Evolutionary conservation across 2,329 filamentous ascomycete species (phyloP).

Genomic region (Penicillium sp.): DNA sequence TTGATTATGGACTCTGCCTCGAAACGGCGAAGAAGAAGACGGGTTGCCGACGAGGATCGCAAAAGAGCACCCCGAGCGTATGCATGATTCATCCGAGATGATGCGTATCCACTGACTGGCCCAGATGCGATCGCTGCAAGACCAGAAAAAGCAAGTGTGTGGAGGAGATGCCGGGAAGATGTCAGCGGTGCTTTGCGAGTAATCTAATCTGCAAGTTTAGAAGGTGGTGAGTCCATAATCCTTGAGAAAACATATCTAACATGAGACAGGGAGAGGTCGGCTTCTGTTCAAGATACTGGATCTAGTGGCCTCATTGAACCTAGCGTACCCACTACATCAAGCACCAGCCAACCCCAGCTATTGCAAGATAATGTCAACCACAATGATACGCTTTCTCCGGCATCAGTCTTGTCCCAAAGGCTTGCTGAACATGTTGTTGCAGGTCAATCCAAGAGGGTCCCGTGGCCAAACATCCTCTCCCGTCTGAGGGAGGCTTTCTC

Average conservation of each 20-base stretch:
- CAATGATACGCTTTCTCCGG: constrained; percentile 20
- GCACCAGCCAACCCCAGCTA: background rate
- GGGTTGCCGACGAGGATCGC: constrained; percentile 37
- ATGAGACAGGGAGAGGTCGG: background rate
- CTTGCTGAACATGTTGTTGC: constrained; percentile 16
- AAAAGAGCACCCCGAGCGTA: constrained; percentile 37
- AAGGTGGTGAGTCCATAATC: constrained; percentile 12
- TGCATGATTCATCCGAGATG: constrained; percentile 6
- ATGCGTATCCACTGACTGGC: background rate
- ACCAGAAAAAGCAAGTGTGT: constrained; percentile 40
- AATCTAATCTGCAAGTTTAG: constrained; percentile 13
- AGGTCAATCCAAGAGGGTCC: constrained; percentile 8
- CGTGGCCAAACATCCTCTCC: constrained; percentile 18
- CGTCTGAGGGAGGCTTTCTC: constrained; percentile 21
- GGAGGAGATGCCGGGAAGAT: constrained; percentile 27
- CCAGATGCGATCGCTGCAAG: constrained; percentile 38
- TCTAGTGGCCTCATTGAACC: background rate
- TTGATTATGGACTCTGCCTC: background rate
- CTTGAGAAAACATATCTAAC: background rate
- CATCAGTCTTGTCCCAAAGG: constrained; percentile 11
- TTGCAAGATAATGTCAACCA: constrained; percentile 15
- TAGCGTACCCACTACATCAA: background rate
- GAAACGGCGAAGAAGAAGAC: constrained; percentile 19
- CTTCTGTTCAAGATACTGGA: background rate
- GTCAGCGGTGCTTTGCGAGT: constrained; percentile 27